Evolutionary conservation across 108 stramenopile genomes (phyloP).

Genomic region (Nannochloropsis gaditana): DNA sequence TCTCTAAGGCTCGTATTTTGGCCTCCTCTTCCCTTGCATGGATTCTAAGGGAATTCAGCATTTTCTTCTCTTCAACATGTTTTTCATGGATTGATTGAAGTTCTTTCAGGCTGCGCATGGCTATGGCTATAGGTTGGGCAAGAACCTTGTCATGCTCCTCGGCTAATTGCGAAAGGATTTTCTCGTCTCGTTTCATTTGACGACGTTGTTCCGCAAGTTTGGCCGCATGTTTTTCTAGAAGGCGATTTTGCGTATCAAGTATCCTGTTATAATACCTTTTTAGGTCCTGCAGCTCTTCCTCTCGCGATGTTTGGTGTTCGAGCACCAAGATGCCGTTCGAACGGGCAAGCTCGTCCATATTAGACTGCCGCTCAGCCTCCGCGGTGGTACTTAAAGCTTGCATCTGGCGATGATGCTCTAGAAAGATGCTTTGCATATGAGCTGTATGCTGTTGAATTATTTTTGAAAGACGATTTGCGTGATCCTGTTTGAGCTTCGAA

Average conservation of each 20-base stretch:
- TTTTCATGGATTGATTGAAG: neutral
- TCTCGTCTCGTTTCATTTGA: neutral
- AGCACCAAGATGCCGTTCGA: neutral
- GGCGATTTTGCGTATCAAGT: neutral
- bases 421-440: neutral
- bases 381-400: neutral
- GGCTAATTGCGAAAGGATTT: neutral
- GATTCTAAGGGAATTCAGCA: neutral
- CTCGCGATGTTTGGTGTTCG: neutral
- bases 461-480: neutral
- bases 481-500: neutral
- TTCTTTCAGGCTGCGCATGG: neutral
- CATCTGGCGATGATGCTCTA: neutral
- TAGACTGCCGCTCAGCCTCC: neutral
- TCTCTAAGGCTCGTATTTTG: neutral
- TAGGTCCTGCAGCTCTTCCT: neutral
- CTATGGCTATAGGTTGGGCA: neutral
- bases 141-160: neutral
- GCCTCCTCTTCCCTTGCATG: neutral
- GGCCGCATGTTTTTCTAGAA: neutral
- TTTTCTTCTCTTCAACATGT: neutral
- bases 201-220: neutral
- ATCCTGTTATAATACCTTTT: slow-evolving; percentile 1
- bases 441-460: neutral
- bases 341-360: neutral